Evolutionary conservation across 2,329 filamentous ascomycete genomes (phyloP), one percentile per base, ranked within the genome.

Genomic region (Aureobasidium vineae): DNA sequence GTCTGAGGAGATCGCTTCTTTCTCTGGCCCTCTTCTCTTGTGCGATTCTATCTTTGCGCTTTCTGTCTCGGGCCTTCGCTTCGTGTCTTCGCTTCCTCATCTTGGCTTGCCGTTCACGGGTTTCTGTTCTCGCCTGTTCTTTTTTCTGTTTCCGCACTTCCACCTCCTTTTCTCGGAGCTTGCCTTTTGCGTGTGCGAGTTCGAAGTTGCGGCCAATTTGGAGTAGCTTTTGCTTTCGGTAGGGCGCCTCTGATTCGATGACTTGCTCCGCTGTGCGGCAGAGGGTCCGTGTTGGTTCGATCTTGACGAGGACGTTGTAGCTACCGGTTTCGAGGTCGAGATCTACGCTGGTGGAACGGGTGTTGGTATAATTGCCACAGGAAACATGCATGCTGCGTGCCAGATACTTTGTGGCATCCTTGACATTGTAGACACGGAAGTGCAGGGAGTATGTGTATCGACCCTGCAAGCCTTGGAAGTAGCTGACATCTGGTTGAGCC

Each of bases 261-360:
- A 61, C 43, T 6, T 41, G 49, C n/a, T 61, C 57, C 28, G 57
- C 41, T 8, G 57, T 61, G 2, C 28, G 41, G 66, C 87, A 90
- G 66, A 87, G 85, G 11, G 78, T 72, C n/a, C 88, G 85, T 21
- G 83, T 83, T 1, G 90, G 90, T 8, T 88, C 87, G 67, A 95
- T 84, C 74, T 90, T 92, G 75, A 94, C 84, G 26, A 91, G 82
- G 5, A 96, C 86, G 7, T 85, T 86, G 76, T 96, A 96, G 50
- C 84, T 86, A 13, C 91, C 91, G 0, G 88, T 84, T 23, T 90
- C 86, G 31, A 96, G 85, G 21, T 74, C 71, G 10, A 95, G 82
- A 75, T 95, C 91, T 1, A 90, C 87, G 60, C 89, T 92, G 45
- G 92, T 88, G 0, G 89, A 90, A 7, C 91, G 87, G 26, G 82